Conservation (phyloP, 2,329 filamentous ascomycete species). For the Endoconidiophora polonica region DNA sequence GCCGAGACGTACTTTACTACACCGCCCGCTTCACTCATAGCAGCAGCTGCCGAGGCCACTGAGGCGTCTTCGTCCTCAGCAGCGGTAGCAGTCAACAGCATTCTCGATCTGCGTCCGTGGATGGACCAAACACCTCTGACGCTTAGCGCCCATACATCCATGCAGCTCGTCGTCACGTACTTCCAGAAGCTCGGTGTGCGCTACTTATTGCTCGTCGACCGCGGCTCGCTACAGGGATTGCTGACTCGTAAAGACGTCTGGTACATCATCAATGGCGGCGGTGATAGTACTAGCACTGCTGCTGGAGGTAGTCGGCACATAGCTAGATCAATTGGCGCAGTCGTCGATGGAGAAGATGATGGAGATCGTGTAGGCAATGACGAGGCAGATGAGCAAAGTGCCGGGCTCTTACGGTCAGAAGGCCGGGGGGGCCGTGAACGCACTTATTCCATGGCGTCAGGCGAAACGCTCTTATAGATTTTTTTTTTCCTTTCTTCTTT, state of each 20-base stretch:
- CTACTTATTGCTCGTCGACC: slow-evolving; percentile 76
- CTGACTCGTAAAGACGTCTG: slow-evolving; percentile 97
- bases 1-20: slow-evolving; percentile 75
- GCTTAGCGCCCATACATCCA: slow-evolving; percentile 54
- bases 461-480: slow-evolving; percentile 8
- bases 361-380: slow-evolving; percentile 3
- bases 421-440: background rate
- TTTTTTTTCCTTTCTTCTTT: background rate
- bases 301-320: background rate
- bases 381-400: slow-evolving; percentile 15
- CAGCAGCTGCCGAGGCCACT: slow-evolving; percentile 25
- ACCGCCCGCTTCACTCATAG: slow-evolving; percentile 46
- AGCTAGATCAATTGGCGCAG: background rate
- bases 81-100: slow-evolving; percentile 19
- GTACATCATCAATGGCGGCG: slow-evolving; percentile 72
- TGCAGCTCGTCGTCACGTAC: slow-evolving; percentile 78
- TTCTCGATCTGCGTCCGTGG: slow-evolving; percentile 84
- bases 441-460: slow-evolving; percentile 13
- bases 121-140: slow-evolving; percentile 98
- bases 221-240: slow-evolving; percentile 65
- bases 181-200: slow-evolving; percentile 87
- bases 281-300: slow-evolving; percentile 35
- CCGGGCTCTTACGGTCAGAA: slow-evolving; percentile 1
- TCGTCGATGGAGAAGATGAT: slow-evolving; percentile 1
- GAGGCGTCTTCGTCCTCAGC: slow-evolving; percentile 31